These are phyloP conservation scores for Urostyla sp. DNA, from an alignment of 73 alveolate genomes.

Conservation along the genomic window DNA sequence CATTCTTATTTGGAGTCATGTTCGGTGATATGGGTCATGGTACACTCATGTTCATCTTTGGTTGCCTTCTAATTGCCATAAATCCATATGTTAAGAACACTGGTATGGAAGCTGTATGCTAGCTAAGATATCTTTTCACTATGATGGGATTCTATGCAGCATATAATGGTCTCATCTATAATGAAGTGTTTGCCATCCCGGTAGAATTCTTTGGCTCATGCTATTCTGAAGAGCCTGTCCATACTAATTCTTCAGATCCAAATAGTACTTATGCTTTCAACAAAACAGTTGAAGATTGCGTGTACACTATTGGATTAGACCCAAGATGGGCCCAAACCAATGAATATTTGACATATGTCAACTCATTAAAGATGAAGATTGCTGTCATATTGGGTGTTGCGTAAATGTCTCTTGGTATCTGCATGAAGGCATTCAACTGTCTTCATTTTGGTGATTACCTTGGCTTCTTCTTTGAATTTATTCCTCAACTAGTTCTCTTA, in stretches of 20 bases:
- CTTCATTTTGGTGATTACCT: slow-evolving; percentile 62
- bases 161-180: slow-evolving; percentile 86
- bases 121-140: slow-evolving; percentile 79
- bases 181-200: slow-evolving; percentile 89
- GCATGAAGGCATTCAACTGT: slow-evolving; percentile 84
- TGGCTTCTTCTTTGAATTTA: slow-evolving; percentile 82
- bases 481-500: slow-evolving; percentile 83
- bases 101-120: slow-evolving; percentile 49
- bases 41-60: slow-evolving; percentile 55
- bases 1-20: slow-evolving; percentile 96
- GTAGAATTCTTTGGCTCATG: slow-evolving; percentile 81
- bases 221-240: slow-evolving; percentile 40
- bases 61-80: slow-evolving; percentile 58
- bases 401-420: slow-evolving; percentile 88
- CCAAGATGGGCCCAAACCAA: slow-evolving; percentile 83
- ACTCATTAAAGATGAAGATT: slow-evolving; percentile 89
- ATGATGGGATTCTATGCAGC: slow-evolving; percentile 89
- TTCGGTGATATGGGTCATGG: slow-evolving; percentile 94
- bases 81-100: slow-evolving; percentile 24
- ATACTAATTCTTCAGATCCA: background rate
- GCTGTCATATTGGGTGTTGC: slow-evolving; percentile 90
- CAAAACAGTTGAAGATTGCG: slow-evolving; percentile 59
- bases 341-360: slow-evolving; percentile 78
- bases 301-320: slow-evolving; percentile 89
- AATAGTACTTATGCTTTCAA: background rate